Percentiles rank a stretch among this genome's conserved stretches.
Conservation (phyloP, 257 asterid genomes). For the Ocimum tenuiflorum region DNA sequence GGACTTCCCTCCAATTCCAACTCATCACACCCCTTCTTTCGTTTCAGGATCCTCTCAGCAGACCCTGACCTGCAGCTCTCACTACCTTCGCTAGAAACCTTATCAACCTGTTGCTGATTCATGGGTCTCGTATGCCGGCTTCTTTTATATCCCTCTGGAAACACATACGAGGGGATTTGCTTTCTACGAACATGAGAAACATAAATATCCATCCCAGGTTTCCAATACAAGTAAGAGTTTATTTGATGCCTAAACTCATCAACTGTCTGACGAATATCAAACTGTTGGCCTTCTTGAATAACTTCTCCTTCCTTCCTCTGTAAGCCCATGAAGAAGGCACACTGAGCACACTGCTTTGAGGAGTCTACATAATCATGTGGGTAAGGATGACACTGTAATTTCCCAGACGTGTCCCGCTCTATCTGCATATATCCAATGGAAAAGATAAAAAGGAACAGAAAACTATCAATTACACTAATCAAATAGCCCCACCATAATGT, state of each 20-base stretch:
- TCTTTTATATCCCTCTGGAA: slow-evolving; percentile 72
- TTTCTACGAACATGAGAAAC: slow-evolving; percentile 87
- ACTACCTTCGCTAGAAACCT: slow-evolving; percentile 29
- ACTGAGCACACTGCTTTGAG: slow-evolving; percentile 59
- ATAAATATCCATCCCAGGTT: slow-evolving; percentile 83
- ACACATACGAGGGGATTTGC: slow-evolving; percentile 78
- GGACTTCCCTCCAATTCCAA: slow-evolving; percentile 34
- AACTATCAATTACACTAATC: not conserved
- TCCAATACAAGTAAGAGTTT: slow-evolving; percentile 68
- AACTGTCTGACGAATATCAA: slow-evolving; percentile 88
- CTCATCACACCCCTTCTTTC: slow-evolving; percentile 48
- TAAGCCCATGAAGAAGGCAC: slow-evolving; percentile 85
- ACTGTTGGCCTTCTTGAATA: slow-evolving; percentile 83
- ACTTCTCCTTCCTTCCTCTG: slow-evolving; percentile 80
- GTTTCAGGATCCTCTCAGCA: slow-evolving; percentile 40
- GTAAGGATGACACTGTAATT: slow-evolving; percentile 87
- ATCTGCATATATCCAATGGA: slow-evolving; percentile 54
- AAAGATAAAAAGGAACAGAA: slow-evolving; percentile 14
- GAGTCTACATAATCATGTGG: slow-evolving; percentile 68
- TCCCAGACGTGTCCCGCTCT: slow-evolving; percentile 78
- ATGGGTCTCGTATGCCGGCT: slow-evolving; percentile 41
- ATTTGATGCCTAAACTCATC: slow-evolving; percentile 86
- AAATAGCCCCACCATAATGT: not conserved
- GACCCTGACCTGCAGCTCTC: slow-evolving; percentile 38
- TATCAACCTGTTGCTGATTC: slow-evolving; percentile 40